Evolutionary conservation across 331 rosid species (phyloP), one percentile per base, ranked within the genome.

Genomic region (Stylosanthes scabra): DNA sequence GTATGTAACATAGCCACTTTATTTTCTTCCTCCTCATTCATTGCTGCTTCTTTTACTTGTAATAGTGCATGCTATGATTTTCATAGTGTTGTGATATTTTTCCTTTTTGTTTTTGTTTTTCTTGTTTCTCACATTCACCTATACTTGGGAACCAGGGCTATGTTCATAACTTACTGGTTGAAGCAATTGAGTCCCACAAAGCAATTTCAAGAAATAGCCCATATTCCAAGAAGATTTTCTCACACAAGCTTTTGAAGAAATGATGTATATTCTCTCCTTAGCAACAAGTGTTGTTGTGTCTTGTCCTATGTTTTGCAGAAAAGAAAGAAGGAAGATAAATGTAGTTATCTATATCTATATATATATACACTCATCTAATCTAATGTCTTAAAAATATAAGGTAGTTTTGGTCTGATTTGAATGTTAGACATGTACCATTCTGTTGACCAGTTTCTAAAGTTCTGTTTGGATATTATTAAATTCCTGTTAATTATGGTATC

Each of bases 171-270:
- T 11, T 1, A 11, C 72, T 88, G 69, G 88, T 88, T 11, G 86
- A 82, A 69, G 82, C 74, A 69, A 72, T 88, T 0, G 84, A 82
- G 76, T 75, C 87, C 28, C 77, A 72, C 83, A 86, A 81, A 77
- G 77, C 83, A n/a, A 55, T 74, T 39, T 76, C 87, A 7, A 75
- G 84, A 66, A 83, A 83, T 70, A 83, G 87, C 84, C 93, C 90
- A 0, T 88, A 83, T 75, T 88, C 88, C 2, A 86, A 86, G 88
- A 80, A 68, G 86, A 79, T 88, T 77, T 84, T 86, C 79, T 86
- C 88, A 5, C 85, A 79, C 77, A 88, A 83, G 78, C 82, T 86
- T 82, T 66, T 71, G 71, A 88, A 83, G 86, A 83, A 82, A 78
- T 83, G 85, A 88, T 83, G 81, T 79, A 82, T 37, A 79, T 79